phyloP scores from a whole-genome alignment of 495 filamentous ascomycete species.

The Neurospora terricola region DNA sequence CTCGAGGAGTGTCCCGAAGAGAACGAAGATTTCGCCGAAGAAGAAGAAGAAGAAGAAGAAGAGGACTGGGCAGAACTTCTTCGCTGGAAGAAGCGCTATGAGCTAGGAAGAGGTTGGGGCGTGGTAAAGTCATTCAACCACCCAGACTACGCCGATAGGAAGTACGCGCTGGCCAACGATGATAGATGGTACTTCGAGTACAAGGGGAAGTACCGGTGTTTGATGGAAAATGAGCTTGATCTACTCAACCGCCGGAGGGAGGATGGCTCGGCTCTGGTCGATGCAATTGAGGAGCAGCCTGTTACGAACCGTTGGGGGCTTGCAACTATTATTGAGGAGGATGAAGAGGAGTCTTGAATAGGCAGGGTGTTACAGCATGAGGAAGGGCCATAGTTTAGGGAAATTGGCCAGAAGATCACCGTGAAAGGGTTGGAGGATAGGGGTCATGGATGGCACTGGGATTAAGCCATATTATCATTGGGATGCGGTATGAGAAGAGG shows the following conservation, averaged over 20 bases:
- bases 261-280: neutral
- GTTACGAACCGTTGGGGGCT: neutral
- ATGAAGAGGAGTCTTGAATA: neutral
- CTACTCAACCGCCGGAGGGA: neutral
- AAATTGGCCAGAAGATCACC: neutral
- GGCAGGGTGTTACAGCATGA: accelerated
- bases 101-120: neutral
- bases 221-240: neutral
- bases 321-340: accelerated
- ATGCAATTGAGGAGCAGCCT: neutral
- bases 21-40: neutral
- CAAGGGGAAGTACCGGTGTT: neutral
- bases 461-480: neutral
- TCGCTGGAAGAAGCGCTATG: neutral
- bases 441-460: neutral
- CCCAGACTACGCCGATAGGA: neutral
- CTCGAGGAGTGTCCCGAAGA: neutral
- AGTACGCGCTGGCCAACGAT: neutral
- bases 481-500: neutral
- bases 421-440: neutral
- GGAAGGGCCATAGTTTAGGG: neutral
- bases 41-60: neutral
- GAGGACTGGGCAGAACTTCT: neutral
- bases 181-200: neutral
- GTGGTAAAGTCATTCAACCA: neutral